Conservation (phyloP, 1,139 yeast species). For the Taphrina wiesneri region DNA sequence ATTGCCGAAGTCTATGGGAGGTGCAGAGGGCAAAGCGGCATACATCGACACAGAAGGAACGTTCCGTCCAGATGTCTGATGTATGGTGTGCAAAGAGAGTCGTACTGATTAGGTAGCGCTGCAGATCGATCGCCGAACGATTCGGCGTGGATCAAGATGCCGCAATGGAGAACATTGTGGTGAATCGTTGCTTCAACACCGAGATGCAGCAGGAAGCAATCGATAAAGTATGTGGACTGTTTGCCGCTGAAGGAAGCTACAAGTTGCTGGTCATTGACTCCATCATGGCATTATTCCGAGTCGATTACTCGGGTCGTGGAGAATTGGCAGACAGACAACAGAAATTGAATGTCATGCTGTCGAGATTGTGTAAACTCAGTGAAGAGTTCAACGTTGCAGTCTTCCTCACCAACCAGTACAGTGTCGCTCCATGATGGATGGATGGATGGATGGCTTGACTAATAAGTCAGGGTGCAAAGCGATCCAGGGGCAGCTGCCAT, state of each 20-base stretch:
- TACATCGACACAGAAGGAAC: conserved; percentile 62
- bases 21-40: conserved; percentile 64
- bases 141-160: conserved; percentile 57
- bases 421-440: background rate
- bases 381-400: conserved; percentile 64
- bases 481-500: conserved; percentile 68
- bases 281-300: conserved; percentile 64
- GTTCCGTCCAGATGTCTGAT: conserved; percentile 35
- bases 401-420: conserved; percentile 57
- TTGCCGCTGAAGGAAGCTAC: conserved; percentile 35
- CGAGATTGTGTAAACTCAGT: conserved; percentile 55
- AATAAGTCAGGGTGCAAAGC: conserved; percentile 56
- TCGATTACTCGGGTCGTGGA: conserved; percentile 58
- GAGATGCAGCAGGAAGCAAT: conserved; percentile 33
- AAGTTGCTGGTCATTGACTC: conserved; percentile 52
- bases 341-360: conserved; percentile 59
- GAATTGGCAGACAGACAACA: conserved; percentile 64
- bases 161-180: conserved; percentile 53
- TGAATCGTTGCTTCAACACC: conserved; percentile 40
- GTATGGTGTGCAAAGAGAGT: background rate
- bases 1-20: conserved; percentile 57
- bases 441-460: background rate
- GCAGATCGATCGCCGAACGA: conserved; percentile 56
- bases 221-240: conserved; percentile 32
- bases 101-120: conserved; percentile 43